phyloP scores from a whole-genome alignment of 2,329 filamentous ascomycete species.

The Talaromyces sp. region DNA sequence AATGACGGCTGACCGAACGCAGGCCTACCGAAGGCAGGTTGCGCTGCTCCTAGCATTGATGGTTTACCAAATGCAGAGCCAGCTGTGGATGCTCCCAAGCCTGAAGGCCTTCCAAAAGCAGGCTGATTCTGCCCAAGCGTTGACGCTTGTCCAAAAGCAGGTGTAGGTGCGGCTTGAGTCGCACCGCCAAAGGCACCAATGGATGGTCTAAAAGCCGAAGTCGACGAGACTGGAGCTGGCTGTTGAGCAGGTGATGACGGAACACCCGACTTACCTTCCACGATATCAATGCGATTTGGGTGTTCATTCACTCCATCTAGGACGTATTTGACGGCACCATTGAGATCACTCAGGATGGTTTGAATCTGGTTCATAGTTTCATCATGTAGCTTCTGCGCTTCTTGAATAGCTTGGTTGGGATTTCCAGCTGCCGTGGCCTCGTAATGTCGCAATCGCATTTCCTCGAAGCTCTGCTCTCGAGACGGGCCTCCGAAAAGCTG shows the following conservation, averaged over 20 bases:
- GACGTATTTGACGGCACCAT: conserved; percentile 70
- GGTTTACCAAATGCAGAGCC: conserved; percentile 26
- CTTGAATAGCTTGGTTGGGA: conserved; percentile 51
- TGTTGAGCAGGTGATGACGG: conserved; percentile 28
- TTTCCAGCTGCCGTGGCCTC: conserved; percentile 61
- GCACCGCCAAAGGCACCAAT: conserved; percentile 22
- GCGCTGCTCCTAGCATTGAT: conserved; percentile 27
- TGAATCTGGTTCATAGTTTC: conserved; percentile 70
- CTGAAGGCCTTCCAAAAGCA: conserved; percentile 27
- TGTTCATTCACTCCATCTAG: conserved; percentile 64
- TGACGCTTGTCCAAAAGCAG: conserved; percentile 36
- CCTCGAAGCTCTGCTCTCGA: conserved; percentile 84
- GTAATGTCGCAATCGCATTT: conserved; percentile 73
- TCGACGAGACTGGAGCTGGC: conserved; percentile 10
- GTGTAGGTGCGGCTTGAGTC: conserved; percentile 21
- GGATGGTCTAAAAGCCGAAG: conserved; percentile 26
- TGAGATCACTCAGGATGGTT: conserved; percentile 63
- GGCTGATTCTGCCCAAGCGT: conserved; percentile 22
- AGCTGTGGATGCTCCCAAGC: conserved; percentile 17
- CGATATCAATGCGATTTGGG: conserved; percentile 67
- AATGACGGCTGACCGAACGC: conserved; percentile 44
- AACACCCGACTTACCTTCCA: conserved; percentile 29
- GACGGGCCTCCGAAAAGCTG: conserved; percentile 78
- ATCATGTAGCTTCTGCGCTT: conserved; percentile 55
- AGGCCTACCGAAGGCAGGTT: conserved; percentile 41